A percentile compares a stretch with the other conserved stretches of the same genome.
These are phyloP conservation scores for Hyparrhenia diplandra DNA, from an alignment of 176 grass and related monocot species.

Conservation along the genomic window DNA sequence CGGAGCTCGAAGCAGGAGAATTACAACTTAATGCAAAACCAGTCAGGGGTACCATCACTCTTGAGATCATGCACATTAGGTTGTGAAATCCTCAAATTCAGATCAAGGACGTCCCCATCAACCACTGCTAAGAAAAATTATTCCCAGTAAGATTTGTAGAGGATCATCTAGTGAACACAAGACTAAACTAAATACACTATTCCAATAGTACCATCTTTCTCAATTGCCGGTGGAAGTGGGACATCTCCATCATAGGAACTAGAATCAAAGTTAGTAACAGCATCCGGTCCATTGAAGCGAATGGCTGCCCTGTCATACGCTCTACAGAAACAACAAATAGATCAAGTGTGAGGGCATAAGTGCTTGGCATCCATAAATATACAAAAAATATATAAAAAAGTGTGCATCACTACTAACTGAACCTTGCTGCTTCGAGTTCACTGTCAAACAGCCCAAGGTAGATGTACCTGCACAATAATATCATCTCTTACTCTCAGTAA, in stretches of 20 bases:
- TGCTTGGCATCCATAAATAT: background rate
- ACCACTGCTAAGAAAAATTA: slow-evolving; percentile 25
- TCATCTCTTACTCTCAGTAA: too few species aligned
- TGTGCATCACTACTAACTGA: slow-evolving; percentile 5
- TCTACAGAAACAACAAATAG: slow-evolving; percentile 25
- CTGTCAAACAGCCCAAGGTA: slow-evolving; percentile 88
- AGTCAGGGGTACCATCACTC: slow-evolving; percentile 27
- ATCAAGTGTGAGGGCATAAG: background rate
- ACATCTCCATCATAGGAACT: slow-evolving; percentile 51
- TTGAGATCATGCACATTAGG: slow-evolving; percentile 42
- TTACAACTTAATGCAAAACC: slow-evolving; percentile 35
- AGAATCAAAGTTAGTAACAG: slow-evolving; percentile 78
- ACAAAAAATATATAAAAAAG: background rate
- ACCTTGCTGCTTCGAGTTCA: slow-evolving; percentile 92
- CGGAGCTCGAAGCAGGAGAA: slow-evolving; percentile 32
- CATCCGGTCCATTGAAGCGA: slow-evolving; percentile 69
- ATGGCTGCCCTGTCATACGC: slow-evolving; percentile 86
- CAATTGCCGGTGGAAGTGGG: slow-evolving; percentile 40
- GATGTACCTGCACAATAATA: slow-evolving; percentile 66
- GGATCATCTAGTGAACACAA: background rate
- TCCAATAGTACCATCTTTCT: slow-evolving; percentile 56
- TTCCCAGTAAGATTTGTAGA: background rate
- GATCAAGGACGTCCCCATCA: slow-evolving; percentile 52
- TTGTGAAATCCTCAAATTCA: slow-evolving; percentile 87
- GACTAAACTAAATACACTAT: background rate